These are phyloP conservation scores for Yarrowia osloensis DNA, from an alignment of 805 yeast species.

Conservation along the genomic window DNA sequence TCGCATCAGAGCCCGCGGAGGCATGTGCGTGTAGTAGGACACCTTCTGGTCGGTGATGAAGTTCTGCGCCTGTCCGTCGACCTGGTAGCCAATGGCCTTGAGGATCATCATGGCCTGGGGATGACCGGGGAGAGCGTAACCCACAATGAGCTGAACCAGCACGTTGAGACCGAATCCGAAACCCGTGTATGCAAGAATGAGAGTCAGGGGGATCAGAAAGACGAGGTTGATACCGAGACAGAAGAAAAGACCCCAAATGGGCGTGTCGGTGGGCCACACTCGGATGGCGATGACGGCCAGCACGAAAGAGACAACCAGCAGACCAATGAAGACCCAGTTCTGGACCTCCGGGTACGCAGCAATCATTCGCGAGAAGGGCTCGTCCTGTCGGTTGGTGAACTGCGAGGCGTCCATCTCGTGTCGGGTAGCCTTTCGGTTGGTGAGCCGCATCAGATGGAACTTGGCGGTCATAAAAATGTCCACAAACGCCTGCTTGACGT, in stretches of 20 bases:
- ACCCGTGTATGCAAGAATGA: slow-evolving; percentile 63
- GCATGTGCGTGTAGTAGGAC: slow-evolving; percentile 53
- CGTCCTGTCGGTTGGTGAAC: slow-evolving; percentile 32
- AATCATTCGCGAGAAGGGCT: slow-evolving; percentile 34
- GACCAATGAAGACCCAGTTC: slow-evolving; percentile 64
- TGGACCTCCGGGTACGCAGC: slow-evolving; percentile 64
- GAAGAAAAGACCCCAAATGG: slow-evolving; percentile 59
- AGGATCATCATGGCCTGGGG: slow-evolving; percentile 59
- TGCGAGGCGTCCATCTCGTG: slow-evolving; percentile 4
- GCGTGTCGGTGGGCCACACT: slow-evolving; percentile 36
- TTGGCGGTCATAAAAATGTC: neutral
- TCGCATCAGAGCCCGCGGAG: slow-evolving; percentile 36
- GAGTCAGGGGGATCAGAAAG: slow-evolving; percentile 64
- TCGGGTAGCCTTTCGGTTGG: neutral
- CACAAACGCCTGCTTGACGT: slow-evolving; percentile 30
- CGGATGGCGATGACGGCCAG: slow-evolving; percentile 35
- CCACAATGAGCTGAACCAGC: slow-evolving; percentile 62
- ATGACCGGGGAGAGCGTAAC: slow-evolving; percentile 64
- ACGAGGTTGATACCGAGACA: slow-evolving; percentile 55
- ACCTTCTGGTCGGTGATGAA: slow-evolving; percentile 60
- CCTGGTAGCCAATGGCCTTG: slow-evolving; percentile 62
- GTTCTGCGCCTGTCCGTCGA: slow-evolving; percentile 61
- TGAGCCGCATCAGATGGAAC: neutral
- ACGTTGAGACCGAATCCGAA: slow-evolving; percentile 61
- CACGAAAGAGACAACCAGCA: slow-evolving; percentile 49